These are phyloP conservation scores for Penicillium sp. DNA, from an alignment of 2,329 filamentous ascomycete species.

Conservation along the genomic window DNA sequence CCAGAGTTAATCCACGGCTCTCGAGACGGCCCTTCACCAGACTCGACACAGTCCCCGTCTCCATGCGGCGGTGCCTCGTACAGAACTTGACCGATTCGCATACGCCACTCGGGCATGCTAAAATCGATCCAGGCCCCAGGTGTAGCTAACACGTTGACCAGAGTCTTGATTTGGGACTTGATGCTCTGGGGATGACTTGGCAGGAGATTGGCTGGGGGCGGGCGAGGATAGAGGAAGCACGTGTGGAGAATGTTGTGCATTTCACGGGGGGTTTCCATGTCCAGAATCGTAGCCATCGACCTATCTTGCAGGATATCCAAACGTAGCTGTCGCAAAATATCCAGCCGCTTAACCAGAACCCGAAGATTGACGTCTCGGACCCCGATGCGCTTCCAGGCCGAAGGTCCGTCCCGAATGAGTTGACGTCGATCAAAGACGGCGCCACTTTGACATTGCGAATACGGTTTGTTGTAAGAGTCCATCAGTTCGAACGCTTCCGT, in stretches of 20 bases:
- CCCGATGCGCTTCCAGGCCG: slow-evolving; percentile 43
- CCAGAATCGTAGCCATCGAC: slow-evolving; percentile 35
- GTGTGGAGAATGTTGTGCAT: slow-evolving; percentile 38
- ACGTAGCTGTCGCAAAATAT: slow-evolving; percentile 34
- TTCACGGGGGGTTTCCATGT: slow-evolving; percentile 32
- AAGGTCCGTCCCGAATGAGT: slow-evolving; percentile 38
- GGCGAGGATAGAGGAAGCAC: slow-evolving; percentile 39
- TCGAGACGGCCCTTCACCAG: slow-evolving; percentile 5
- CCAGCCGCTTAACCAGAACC: slow-evolving; percentile 35
- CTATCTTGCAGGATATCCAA: slow-evolving; percentile 32
- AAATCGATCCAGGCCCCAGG: slow-evolving; percentile 50
- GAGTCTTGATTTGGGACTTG: slow-evolving; percentile 46
- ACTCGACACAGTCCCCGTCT: slow-evolving; percentile 33
- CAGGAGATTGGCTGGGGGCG: slow-evolving; percentile 24
- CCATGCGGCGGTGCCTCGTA: slow-evolving; percentile 41
- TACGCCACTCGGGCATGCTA: slow-evolving; percentile 46
- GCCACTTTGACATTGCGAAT: slow-evolving; percentile 37
- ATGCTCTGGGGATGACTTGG: slow-evolving; percentile 34
- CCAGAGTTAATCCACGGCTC: slow-evolving; percentile 27
- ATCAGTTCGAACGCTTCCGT: slow-evolving; percentile 36
- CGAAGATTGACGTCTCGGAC: slow-evolving; percentile 39
- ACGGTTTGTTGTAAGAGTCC: slow-evolving; percentile 34
- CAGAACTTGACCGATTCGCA: slow-evolving; percentile 47
- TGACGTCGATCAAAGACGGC: slow-evolving; percentile 36
- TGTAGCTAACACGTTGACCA: slow-evolving; percentile 44